Percentiles rank a stretch among this genome's conserved stretches.
These are phyloP conservation scores for Fusarium sp. DNA, from an alignment of 2,329 filamentous ascomycete genomes.

Conservation along the genomic window DNA sequence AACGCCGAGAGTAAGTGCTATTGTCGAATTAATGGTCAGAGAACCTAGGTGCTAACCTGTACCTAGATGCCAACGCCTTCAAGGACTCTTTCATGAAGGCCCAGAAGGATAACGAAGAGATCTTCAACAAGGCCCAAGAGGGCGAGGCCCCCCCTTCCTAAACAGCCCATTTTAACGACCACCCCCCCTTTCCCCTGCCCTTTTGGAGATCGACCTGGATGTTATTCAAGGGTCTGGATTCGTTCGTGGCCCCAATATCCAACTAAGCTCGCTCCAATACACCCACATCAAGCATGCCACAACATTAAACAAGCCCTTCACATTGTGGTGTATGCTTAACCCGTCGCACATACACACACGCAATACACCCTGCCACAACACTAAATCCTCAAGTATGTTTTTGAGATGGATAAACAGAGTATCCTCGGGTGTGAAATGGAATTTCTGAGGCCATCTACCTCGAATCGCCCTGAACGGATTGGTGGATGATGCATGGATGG, in stretches of 20 bases:
- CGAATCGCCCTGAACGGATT: constrained; percentile 32
- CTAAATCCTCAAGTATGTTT: constrained; percentile 28
- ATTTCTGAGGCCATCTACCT: constrained; percentile 28
- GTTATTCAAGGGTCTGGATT: constrained; percentile 14
- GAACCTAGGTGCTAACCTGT: constrained; percentile 34
- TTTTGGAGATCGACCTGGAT: constrained; percentile 25
- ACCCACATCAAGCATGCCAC: constrained; percentile 36
- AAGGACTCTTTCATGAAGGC: constrained; percentile 98
- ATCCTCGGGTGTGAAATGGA: constrained; percentile 33
- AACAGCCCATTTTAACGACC: constrained; percentile 17
- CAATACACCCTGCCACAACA: constrained; percentile 33
- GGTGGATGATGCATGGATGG: not conserved
- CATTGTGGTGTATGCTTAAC: constrained; percentile 22
- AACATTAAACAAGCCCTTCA: constrained; percentile 33
- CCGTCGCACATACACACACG: constrained; percentile 14
- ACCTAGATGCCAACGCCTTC: constrained; percentile 90
- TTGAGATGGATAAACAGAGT: constrained; percentile 37
- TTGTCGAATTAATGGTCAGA: not conserved
- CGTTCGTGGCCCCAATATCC: constrained; percentile 24
- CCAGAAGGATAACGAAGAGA: constrained; percentile 91
- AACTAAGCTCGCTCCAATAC: constrained; percentile 18
- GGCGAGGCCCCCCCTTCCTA: constrained; percentile 43
- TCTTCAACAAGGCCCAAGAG: constrained; percentile 68
- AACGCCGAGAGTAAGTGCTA: constrained; percentile 90
- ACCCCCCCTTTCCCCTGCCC: constrained; percentile 24